Base-by-base conservation (phyloP, 805 yeast species). In the Yamadazyma akitaensis region DNA sequence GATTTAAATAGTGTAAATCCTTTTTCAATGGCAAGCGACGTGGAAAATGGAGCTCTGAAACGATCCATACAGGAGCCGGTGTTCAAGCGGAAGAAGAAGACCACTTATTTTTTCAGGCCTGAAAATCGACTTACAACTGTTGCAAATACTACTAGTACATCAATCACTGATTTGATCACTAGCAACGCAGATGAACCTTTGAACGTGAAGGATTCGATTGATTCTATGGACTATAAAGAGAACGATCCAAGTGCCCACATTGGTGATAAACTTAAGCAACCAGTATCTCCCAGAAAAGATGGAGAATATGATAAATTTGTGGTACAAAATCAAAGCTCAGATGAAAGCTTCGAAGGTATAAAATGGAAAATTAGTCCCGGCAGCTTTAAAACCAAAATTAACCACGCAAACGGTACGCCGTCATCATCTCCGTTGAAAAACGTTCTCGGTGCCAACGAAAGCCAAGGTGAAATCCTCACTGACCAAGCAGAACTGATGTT, bases 361-460 rank as follows among this genome's bases (percentile, higher is more conserved):
- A 58, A 69, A 40, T 75, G 79, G 79, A 72, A 65, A 13, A 58
- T 58, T 12, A 69, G 76, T 5, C 77, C 79, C 25, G 54, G 52
- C 45, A 31, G 47, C 30, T 44, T 38, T 12, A 51, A 55, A 16
- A 18, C 18, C 9, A 38, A 17, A 18, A 17, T 7, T 17, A n/a
- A 14, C 12, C n/a, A 16, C 38, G 26, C 25, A 6, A 43, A 37
- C 24, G 18, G 28, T 10, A 16, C 14, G 10, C 70, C 73, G 1
- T 73, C 79, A 2, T 75, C 80, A 3, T 49, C 55, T 16, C 81
- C 81, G 0, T 53, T 75, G 37, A 65, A 59, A 46, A 63, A 60
- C 18, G 33, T 42, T 3, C 14, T 42, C 7, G 38, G 34, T 5
- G 38, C 42, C 12, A 33, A 43, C 30, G 41, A 31, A 10, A 13